These are phyloP conservation scores for Aureobasidium leucospermi DNA, from an alignment of 2,329 filamentous ascomycete species.

Conservation along the genomic window DNA sequence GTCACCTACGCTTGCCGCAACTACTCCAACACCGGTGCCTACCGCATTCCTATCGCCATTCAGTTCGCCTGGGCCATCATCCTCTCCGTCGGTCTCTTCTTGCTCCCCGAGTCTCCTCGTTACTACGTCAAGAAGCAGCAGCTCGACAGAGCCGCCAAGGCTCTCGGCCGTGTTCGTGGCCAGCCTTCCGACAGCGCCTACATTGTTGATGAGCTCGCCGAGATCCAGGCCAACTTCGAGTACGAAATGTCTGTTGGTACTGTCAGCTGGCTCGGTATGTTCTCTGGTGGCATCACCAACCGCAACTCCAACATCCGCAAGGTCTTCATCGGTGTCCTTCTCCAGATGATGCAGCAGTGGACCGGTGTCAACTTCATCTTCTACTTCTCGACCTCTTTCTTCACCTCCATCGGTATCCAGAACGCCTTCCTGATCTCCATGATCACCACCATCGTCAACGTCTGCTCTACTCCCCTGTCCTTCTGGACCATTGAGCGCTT, in stretches of 20 bases:
- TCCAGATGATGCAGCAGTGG: slow-evolving; percentile 49
- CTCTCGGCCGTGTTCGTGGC: slow-evolving; percentile 64
- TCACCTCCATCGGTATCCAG: slow-evolving; percentile 64
- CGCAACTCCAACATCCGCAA: slow-evolving; percentile 46
- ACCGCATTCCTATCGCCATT: slow-evolving; percentile 72
- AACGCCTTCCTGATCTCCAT: slow-evolving; percentile 79
- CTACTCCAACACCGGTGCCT: slow-evolving; percentile 56
- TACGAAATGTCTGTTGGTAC: slow-evolving; percentile 66
- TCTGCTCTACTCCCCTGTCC: slow-evolving; percentile 74
- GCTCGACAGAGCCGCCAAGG: slow-evolving; percentile 56
- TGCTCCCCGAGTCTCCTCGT: slow-evolving; percentile 78
- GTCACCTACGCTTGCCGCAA: slow-evolving; percentile 66
- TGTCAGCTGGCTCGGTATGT: slow-evolving; percentile 59
- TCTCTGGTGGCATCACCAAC: slow-evolving; percentile 46
- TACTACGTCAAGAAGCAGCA: slow-evolving; percentile 75
- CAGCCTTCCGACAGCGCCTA: slow-evolving; percentile 65
- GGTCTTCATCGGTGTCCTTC: slow-evolving; percentile 37
- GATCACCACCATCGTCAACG: slow-evolving; percentile 84
- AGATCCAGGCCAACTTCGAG: slow-evolving; percentile 84
- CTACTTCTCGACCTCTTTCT: slow-evolving; percentile 68
- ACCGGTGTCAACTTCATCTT: slow-evolving; percentile 93
- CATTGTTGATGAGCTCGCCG: slow-evolving; percentile 70
- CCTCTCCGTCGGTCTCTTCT: slow-evolving; percentile 60
- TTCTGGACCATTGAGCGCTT: slow-evolving; percentile 82
- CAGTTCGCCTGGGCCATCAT: slow-evolving; percentile 78